Evolutionary conservation across 371 early-diverging fungal species (phyloP), one percentile per base, ranked within the genome.

Genomic region (Syncephalastrum contaminatum): DNA sequence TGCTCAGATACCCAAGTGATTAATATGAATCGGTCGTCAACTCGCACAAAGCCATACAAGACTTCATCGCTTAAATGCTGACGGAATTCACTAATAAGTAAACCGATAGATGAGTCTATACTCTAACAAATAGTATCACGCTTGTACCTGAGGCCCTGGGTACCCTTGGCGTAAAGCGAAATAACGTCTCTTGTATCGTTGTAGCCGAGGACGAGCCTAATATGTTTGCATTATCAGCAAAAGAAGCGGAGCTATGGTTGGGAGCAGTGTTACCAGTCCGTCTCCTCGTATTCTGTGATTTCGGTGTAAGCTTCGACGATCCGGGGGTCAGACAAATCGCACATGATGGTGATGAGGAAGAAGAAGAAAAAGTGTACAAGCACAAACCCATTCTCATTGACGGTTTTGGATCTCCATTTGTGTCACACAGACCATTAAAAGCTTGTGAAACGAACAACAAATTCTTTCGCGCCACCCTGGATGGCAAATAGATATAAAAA

Each of bases 191-290:
- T 76, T 16, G 86, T 82, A 46, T 85, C 87, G 54, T 80, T 74
- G 64, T 89, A 89, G 20, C 89, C 89, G 22, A 86, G 76, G 25
- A 89, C 63, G 15, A 88, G 63, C 89, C 89, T 88, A 45, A 22
- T 30, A 5, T 6, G 2, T 10, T 10, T 30, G 36, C 36, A 30
- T 30, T 30, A 30, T 30, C 36, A 30, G 36, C 36, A 30, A 30
- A 30, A 3, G 10, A 30, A 2, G 10, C 2, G 10, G 1, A 30
- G 10, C 10, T 2, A 12, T 51, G 22, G 13, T 52, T 41, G n/a
- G 14, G 43, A 10, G 47, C 8, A n/a, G 25, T 45, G 0, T 45
- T 79, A 86, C 85, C 85, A 85, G 62, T 85, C 68, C 13, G 73
- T 83, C 18, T 66, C 66, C 13, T 77, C 69, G 18, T 79, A 77